Evolutionary conservation across 1,284 basidiomycete genomes (phyloP), one percentile per base, ranked within the genome.

Genomic region (Erythrobasidium hasegawianum): DNA sequence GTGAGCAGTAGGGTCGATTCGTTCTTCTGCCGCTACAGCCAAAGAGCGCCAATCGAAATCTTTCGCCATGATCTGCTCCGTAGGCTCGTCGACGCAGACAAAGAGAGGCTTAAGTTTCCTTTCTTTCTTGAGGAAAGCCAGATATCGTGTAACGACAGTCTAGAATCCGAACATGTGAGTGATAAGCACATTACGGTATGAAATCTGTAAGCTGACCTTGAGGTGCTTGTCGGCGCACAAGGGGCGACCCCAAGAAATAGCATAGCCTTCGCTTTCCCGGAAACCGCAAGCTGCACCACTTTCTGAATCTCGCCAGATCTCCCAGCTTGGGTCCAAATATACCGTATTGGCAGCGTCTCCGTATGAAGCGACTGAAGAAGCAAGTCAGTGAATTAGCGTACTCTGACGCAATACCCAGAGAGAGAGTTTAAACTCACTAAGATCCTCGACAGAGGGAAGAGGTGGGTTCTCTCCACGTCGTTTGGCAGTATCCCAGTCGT

Each of bases 261-360:
- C 79, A 60, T 79, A 81, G 13, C 75, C 75, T 53, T 75, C 71
- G 59, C 47, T 61, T 64, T 53, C 53, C 33, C 38, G 52, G 71
- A 82, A 83, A 18, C 81, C 82, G 1, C 83, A 75, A 0, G 81
- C 81, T 0, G 81, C 81, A 22, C 81, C 82, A 0, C 80, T 82
- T 22, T 75, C 72, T 13, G 72, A 59, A 69, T 83, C 80, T 45
- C 81, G 78, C 82, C 82, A 84, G 24, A 83, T 76, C 27, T 79
- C 76, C 78, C 81, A 83, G n/a, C 81, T 77, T n/a, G 81, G 80
- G 70, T 84, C 82, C 14, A 82, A 76, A 81, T 81, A 83, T 2
- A 81, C 81, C 18, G 82, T 84, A 72, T 83, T 83, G 67, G 81
- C 81, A 40, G 82, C 81, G 69, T 83, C 81, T 43, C 83, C 82